These are phyloP conservation scores for Pseudogymnoascus sp. DNA, from an alignment of 2,329 filamentous ascomycete species.

Conservation along the genomic window DNA sequence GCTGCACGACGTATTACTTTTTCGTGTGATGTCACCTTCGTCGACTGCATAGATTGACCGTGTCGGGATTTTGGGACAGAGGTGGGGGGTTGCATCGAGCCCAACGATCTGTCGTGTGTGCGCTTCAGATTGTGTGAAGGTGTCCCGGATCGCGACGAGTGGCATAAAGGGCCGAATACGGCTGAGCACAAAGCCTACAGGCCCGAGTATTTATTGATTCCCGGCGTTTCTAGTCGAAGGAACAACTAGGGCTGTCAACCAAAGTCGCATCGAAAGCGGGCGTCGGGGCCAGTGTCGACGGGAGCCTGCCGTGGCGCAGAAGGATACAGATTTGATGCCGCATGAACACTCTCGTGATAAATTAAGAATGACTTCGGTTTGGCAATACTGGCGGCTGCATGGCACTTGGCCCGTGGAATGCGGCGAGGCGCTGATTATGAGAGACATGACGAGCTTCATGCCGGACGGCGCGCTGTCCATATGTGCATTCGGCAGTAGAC, in stretches of 20 bases:
- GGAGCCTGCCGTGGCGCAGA: background rate
- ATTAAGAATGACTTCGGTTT: background rate
- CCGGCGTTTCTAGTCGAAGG: background rate
- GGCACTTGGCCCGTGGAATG: background rate
- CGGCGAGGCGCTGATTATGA: background rate
- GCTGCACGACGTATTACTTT: background rate
- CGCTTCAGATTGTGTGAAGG: background rate
- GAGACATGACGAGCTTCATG: background rate
- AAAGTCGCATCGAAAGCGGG: background rate
- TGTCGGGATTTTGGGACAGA: background rate
- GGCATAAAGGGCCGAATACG: conserved; percentile 6
- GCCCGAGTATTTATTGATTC: background rate
- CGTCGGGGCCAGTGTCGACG: no score
- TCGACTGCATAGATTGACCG: background rate
- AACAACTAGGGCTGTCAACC: background rate
- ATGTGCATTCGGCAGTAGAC: conserved; percentile 63
- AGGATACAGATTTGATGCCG: background rate
- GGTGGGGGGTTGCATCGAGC: background rate
- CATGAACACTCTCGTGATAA: background rate
- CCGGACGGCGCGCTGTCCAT: conserved; percentile 27
- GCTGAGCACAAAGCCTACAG: background rate
- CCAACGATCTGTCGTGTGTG: background rate
- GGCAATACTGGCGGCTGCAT: background rate
- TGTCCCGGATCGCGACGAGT: background rate
- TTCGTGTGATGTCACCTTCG: background rate